Conservation (phyloP, 2,329 filamentous ascomycete species). For the Arthroderma sp. region DNA sequence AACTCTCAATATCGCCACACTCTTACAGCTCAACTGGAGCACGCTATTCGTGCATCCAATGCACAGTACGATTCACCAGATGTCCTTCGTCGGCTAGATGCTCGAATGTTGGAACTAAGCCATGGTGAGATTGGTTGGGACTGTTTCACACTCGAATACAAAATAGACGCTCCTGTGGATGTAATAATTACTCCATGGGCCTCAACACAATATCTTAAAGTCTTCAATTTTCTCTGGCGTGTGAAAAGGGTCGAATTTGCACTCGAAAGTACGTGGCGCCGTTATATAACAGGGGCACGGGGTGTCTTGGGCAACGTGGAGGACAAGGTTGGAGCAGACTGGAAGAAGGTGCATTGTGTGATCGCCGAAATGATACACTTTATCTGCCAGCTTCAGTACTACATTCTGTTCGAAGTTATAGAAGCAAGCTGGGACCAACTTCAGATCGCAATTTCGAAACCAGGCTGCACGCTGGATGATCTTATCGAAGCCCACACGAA, state of each 20-base stretch:
- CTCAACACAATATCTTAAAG: slow-evolving; percentile 90
- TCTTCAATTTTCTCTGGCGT: slow-evolving; percentile 98
- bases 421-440: slow-evolving; percentile 90
- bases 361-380: slow-evolving; percentile 99
- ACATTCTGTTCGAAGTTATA: slow-evolving; percentile 97
- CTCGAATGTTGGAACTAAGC: slow-evolving; percentile 93
- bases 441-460: slow-evolving; percentile 66
- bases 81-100: slow-evolving; percentile 79
- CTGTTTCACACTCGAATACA: slow-evolving; percentile 97
- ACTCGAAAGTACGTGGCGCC: slow-evolving; percentile 78
- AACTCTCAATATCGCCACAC: slow-evolving; percentile 94
- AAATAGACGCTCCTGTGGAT: slow-evolving; percentile 90
- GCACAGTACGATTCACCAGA: slow-evolving; percentile 91
- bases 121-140: slow-evolving; percentile 98
- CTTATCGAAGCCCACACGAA: slow-evolving; percentile 81
- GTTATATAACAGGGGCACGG: slow-evolving; percentile 86
- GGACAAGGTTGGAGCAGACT: slow-evolving; percentile 60
- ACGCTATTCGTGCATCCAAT: slow-evolving; percentile 92
- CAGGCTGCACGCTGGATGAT: slow-evolving; percentile 85
- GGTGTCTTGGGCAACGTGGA: slow-evolving; percentile 75
- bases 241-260: slow-evolving; percentile 97
- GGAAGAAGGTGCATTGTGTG: slow-evolving; percentile 78
- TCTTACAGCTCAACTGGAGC: slow-evolving; percentile 91
- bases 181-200: slow-evolving; percentile 95
- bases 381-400: slow-evolving; percentile 92